Percentiles rank a stretch among this genome's conserved stretches.
These are phyloP conservation scores for Neurospora sp. DNA, from an alignment of 495 filamentous ascomycete species.

Conservation along the genomic window DNA sequence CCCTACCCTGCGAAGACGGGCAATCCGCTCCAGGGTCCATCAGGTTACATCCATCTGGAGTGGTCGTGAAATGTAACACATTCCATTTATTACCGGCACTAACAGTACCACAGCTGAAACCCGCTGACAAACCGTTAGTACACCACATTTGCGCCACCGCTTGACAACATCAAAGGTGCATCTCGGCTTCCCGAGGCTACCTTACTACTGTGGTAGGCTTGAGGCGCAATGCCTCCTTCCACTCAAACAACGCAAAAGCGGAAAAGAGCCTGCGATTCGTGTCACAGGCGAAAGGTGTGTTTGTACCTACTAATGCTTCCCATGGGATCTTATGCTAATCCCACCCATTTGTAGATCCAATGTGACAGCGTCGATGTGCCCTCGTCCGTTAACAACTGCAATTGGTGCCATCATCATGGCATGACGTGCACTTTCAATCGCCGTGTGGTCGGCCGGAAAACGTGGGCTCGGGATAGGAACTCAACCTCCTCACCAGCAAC, in stretches of 20 bases:
- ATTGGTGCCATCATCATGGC: slow-evolving; percentile 45
- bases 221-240: not conserved
- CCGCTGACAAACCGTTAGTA: not conserved
- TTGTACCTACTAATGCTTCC: too few species aligned
- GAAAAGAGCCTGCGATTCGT: slow-evolving; percentile 39
- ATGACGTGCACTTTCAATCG: slow-evolving; percentile 37
- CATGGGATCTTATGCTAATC: not conserved
- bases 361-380: slow-evolving; percentile 32
- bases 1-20: not conserved
- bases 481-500: not conserved
- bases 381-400: slow-evolving; percentile 21
- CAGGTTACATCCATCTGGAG: not conserved
- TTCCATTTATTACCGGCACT: not conserved
- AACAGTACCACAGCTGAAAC: not conserved
- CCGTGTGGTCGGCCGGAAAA: slow-evolving; percentile 26
- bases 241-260: slow-evolving; percentile 3
- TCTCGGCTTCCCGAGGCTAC: too few species aligned
- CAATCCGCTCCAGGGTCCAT: not conserved
- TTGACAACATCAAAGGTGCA: not conserved
- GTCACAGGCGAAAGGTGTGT: slow-evolving; percentile 36
- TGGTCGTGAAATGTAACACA: not conserved
- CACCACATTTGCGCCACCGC: not conserved
- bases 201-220: not conserved
- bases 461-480: slow-evolving; percentile 6
- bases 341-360: slow-evolving; percentile 33